Evolutionary conservation across 345 rosid genomes (phyloP).

Genomic region (Anastatica hierochuntica): DNA sequence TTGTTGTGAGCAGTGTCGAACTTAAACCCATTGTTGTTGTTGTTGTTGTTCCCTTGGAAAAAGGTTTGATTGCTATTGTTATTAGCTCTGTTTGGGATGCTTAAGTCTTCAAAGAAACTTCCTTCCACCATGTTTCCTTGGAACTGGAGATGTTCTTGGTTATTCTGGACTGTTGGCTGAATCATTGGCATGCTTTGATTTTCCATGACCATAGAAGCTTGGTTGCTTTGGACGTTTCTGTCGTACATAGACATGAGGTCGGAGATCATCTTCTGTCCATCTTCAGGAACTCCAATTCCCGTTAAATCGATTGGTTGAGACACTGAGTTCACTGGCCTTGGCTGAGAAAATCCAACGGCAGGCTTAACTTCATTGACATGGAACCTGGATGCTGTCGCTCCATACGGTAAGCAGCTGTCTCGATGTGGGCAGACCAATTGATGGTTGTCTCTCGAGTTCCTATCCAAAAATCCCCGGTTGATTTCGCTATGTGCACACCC

Average conservation of each 20-base stretch:
- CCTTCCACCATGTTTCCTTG: constrained; percentile 43
- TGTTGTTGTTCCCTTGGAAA: constrained; percentile 32
- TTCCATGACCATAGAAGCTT: constrained; percentile 31
- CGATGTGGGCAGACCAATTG: constrained; percentile 58
- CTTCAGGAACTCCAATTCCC: constrained; percentile 76
- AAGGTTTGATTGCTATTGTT: constrained; percentile 38
- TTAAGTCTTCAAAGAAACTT: constrained; percentile 48
- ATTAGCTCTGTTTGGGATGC: constrained; percentile 30
- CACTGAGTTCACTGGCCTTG: constrained; percentile 40
- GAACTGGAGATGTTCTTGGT: constrained; percentile 41
- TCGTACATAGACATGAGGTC: constrained; percentile 86
- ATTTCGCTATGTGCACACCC: constrained; percentile 66
- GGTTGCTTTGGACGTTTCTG: constrained; percentile 45
- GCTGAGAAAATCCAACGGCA: constrained; percentile 40
- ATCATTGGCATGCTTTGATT: constrained; percentile 26
- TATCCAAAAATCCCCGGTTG: constrained; percentile 55
- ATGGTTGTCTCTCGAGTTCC: constrained; percentile 77
- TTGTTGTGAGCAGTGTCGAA: constrained; percentile 8
- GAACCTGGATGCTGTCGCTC: constrained; percentile 49
- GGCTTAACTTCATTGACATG: constrained; percentile 77
- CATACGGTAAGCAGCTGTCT: constrained; percentile 31
- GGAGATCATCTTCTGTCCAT: constrained; percentile 77
- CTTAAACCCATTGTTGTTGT: constrained; percentile 15
- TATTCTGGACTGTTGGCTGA: constrained; percentile 46
- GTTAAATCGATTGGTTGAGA: constrained; percentile 51